Percentiles rank a stretch among this genome's conserved stretches.
Conservation (phyloP, 176 grass and related monocot genomes). For the Bonia amplexicaulis region DNA sequence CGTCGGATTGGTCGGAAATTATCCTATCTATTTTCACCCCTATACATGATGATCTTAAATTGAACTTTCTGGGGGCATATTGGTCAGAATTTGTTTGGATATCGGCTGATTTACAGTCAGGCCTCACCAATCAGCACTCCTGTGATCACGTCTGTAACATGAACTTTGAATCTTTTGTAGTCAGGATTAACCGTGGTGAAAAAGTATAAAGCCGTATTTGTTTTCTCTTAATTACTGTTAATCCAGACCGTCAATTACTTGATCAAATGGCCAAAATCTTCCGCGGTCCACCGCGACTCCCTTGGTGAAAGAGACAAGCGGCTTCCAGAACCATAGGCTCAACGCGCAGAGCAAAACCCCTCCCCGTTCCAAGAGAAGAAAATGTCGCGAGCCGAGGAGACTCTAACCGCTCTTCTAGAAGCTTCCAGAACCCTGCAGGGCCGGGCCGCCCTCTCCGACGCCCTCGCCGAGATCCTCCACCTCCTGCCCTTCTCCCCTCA, state of each 20-base stretch:
- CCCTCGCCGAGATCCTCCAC: slow-evolving; percentile 31
- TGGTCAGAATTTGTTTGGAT: not conserved
- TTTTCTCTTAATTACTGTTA: not conserved
- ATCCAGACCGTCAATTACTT: not conserved
- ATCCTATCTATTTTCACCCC: too few species aligned
- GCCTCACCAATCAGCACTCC: too few species aligned
- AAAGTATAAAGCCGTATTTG: not conserved
- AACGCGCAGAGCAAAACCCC: too few species aligned
- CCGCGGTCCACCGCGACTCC: too few species aligned
- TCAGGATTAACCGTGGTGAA: not conserved
- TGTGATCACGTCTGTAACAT: too few species aligned
- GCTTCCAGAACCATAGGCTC: too few species aligned
- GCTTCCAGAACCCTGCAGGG: slow-evolving; percentile 47
- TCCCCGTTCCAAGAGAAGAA: not conserved
- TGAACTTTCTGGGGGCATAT: not conserved
- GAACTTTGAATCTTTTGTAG: too few species aligned
- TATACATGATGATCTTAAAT: too few species aligned
- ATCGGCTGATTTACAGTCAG: not conserved
- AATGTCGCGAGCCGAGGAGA: slow-evolving; percentile 29
- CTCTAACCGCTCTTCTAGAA: slow-evolving; percentile 44
- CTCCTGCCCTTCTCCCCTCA: slow-evolving; percentile 11
- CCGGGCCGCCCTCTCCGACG: slow-evolving; percentile 32
- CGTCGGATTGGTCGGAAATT: too few species aligned
- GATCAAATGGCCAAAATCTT: too few species aligned
- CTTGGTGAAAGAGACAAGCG: too few species aligned